Base-by-base conservation (phyloP, 164 flowering plant species). In the Tetracentron sinense region DNA sequence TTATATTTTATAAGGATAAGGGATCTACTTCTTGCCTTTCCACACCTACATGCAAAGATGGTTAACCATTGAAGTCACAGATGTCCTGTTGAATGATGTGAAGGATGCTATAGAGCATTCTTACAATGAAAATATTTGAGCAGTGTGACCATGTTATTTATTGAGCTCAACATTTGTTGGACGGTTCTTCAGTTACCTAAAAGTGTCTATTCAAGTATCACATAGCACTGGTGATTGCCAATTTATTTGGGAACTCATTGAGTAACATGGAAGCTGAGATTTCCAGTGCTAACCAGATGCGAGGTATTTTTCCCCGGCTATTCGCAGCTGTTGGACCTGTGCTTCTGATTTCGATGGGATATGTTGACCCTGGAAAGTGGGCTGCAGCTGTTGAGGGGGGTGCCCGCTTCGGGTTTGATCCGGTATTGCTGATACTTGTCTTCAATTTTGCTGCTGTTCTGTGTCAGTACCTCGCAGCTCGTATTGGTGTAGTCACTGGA, bases 311-410 rank as follows among this genome's bases (percentile, higher is more conserved):
- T 49, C 67, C 74, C 60, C 80, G 80, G 48, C 61, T 85, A 38
- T 69, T 81, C 74, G 87, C 97, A 29, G 76, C 83, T 58, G 62
- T 78, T 65, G 79, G 75, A 33, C 97, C 99, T 15, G 74, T 72
- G 44, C 77, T 94, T 64, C 72, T 88, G 62, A 68, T 89, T 62
- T 79, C 95, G 25, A 68, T 88, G 67, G 83, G 89, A 71, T 94
- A 89, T 77, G 75, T 94, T 63, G 99, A 94, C 65, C 96, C 93
- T 56, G 99, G 99, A 72, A 94, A 94, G n/a, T n/a, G n/a, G n/a
- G n/a, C n/a, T n/a, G n/a, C n/a, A n/a, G n/a, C n/a, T n/a, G n/a
- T n/a, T n/a, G 78, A 94, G 59, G 95, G 89, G n/a, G 99, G 99
- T 56, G 82, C 96, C 25, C 90, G 81, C 58, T 85, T 89, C 78